Percentiles rank a stretch among this genome's conserved stretches.
Evolutionary conservation across 768 basidiomycete species (phyloP).

Genomic region (Sporobolomyces phaffii): DNA sequence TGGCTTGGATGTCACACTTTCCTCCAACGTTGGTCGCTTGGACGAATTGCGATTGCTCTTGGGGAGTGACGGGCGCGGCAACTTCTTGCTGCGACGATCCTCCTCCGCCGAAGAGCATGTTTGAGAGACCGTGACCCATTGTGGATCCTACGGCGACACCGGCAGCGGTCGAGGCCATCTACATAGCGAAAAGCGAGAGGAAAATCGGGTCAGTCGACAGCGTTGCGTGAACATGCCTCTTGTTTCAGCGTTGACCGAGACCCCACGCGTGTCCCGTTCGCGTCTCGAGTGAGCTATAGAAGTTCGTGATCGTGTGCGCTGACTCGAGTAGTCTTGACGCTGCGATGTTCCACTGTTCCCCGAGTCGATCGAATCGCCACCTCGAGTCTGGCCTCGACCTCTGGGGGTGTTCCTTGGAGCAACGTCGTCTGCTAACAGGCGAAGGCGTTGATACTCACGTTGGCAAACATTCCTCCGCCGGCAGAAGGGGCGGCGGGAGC

Average conservation of each 20-base stretch:
- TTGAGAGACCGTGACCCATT: slow-evolving; percentile 82
- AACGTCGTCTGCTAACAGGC: no score
- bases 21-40: slow-evolving; percentile 45
- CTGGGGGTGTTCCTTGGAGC: no score
- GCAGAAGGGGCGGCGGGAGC: slow-evolving; percentile 6
- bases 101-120: slow-evolving; percentile 75
- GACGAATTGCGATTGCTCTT: slow-evolving; percentile 50
- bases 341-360: no score
- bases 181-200: background rate
- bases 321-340: no score
- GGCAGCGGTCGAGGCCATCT: slow-evolving; percentile 57
- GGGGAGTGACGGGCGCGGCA: slow-evolving; percentile 52
- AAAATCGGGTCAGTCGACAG: background rate
- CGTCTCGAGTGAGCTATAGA: no score
- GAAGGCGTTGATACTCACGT: slow-evolving; percentile 6
- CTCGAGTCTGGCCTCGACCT: no score
- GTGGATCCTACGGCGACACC: slow-evolving; percentile 82
- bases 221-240: no score
- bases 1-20: slow-evolving; percentile 72
- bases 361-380: no score
- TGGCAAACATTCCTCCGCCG: slow-evolving; percentile 20
- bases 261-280: no score
- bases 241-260: no score
- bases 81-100: slow-evolving; percentile 52
- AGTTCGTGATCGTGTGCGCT: no score